Percentiles rank a stretch among this genome's conserved stretches.
Evolutionary conservation across 2,329 filamentous ascomycete genomes (phyloP).

Genomic region (Shiraia sp.): DNA sequence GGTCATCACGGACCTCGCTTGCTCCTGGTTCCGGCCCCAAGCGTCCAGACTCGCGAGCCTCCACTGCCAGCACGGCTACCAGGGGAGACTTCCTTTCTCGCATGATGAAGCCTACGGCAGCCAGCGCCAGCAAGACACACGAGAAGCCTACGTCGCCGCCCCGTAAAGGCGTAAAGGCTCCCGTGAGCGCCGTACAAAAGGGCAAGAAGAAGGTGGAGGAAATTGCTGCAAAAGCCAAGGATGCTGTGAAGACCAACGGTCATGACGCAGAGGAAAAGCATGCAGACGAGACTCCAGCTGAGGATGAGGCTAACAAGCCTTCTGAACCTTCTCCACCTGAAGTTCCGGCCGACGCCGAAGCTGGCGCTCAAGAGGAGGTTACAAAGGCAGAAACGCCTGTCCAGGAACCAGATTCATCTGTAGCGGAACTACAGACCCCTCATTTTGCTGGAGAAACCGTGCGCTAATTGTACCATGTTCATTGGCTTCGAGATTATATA

Average conservation of each 20-base stretch:
- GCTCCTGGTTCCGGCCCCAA: conserved; percentile 46
- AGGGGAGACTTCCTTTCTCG: conserved; percentile 76
- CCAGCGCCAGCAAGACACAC: conserved; percentile 68
- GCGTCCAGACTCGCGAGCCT: conserved; percentile 55
- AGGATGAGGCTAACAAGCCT: conserved; percentile 15
- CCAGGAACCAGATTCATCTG: conserved; percentile 25
- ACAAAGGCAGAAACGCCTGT: conserved; percentile 16
- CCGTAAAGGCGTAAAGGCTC: conserved; percentile 29
- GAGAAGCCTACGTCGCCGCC: conserved; percentile 60
- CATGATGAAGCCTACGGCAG: conserved; percentile 78
- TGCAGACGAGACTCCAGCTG: background rate
- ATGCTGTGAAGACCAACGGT: conserved; percentile 33
- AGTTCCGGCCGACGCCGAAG: conserved; percentile 8
- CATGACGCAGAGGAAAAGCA: conserved; percentile 25
- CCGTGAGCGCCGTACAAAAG: conserved; percentile 33
- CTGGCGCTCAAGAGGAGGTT: conserved; percentile 7
- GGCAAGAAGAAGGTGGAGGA: conserved; percentile 44
- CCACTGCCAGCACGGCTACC: conserved; percentile 58
- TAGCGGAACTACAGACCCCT: conserved; percentile 28
- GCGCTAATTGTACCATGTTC: conserved; percentile 22
- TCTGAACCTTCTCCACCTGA: too few relatives aligned
- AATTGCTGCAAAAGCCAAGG: conserved; percentile 39
- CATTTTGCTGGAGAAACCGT: conserved; percentile 26
- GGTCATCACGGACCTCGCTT: conserved; percentile 43
- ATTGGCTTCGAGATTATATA: too few relatives aligned